phyloP scores from a whole-genome alignment of 345 rosid genomes.

The Lepidium aucheri region DNA sequence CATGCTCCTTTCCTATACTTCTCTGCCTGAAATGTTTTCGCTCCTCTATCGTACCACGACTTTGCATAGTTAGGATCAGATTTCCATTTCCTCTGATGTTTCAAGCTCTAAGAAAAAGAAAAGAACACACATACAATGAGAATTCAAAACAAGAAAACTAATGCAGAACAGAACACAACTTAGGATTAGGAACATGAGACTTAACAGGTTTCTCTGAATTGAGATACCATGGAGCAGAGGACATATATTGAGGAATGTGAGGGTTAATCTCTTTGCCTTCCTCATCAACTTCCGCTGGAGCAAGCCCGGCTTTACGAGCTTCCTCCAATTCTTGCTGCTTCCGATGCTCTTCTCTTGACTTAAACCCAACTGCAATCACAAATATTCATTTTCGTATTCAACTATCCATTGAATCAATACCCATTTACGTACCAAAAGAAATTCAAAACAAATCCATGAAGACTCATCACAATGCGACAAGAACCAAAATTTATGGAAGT shows the following conservation, averaged over 20 bases:
- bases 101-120: constrained; percentile 34
- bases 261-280: constrained; percentile 64
- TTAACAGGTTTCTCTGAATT: constrained; percentile 46
- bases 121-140: not conserved
- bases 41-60: constrained; percentile 54
- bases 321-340: constrained; percentile 53
- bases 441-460: no score
- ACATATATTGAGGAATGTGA: constrained; percentile 64
- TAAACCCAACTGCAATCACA: constrained; percentile 43
- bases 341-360: constrained; percentile 53
- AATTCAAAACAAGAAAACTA: not conserved
- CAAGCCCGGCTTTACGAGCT: constrained; percentile 67
- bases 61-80: constrained; percentile 50
- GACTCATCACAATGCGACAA: not conserved
- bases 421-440: not conserved
- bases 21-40: constrained; percentile 41
- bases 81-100: constrained; percentile 71
- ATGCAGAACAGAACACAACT: not conserved
- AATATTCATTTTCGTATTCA: not conserved
- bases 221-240: constrained; percentile 68
- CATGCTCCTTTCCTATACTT: constrained; percentile 56
- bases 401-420: not conserved
- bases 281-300: constrained; percentile 62
- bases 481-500: no score
- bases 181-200: not conserved